Evolutionary conservation across 441 rosid genomes (phyloP), one percentile per base, ranked within the genome.

Genomic region (Populus hybrid): DNA sequence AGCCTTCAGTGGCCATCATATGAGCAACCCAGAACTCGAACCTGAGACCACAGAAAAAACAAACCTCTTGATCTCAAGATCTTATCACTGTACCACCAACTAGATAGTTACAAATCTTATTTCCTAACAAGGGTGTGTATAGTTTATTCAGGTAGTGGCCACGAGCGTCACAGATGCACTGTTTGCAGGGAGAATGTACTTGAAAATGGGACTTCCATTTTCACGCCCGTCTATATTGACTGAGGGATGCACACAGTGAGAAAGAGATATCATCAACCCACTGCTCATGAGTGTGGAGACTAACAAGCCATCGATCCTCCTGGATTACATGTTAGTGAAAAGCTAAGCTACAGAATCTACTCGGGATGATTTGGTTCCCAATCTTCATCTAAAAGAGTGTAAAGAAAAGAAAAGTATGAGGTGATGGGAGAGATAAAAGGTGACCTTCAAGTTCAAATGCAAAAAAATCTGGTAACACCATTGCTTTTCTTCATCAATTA

Each of bases 151-250:
- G 79, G 59, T 79, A 82, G 82, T 86, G 87, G 82, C 77, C 86
- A 86, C 85, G 72, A 78, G 64, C 76, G 82, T 77, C 69, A 67
- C 42, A 42, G 2, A 72, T 5, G 75, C 71, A 69, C 26, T 38
- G 69, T 46, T 4, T 66, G 10, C 1, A 28, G 61, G 26, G 70
- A 67, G 34, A 72, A 38, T 76, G 74, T 69, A 23, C 72, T 79
- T 75, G 57, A 63, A 75, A 84, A 82, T 76, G 82, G 83, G 77
- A 64, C 4, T 38, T 79, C 76, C 75, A 83, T 79, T 81, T 83
- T 79, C 70, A 75, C 78, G 89, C 85, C 90, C 89, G 71, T 87
- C 87, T 67, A 86, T 68, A 80, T 89, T 88, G 90, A 89, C 90
- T 81, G n/a, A 12, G 40, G 6, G 32, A 23, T 5, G 6, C n/a